phyloP scores from a whole-genome alignment of 2,329 filamentous ascomycete species.

The Arthrinium puccinioides region DNA sequence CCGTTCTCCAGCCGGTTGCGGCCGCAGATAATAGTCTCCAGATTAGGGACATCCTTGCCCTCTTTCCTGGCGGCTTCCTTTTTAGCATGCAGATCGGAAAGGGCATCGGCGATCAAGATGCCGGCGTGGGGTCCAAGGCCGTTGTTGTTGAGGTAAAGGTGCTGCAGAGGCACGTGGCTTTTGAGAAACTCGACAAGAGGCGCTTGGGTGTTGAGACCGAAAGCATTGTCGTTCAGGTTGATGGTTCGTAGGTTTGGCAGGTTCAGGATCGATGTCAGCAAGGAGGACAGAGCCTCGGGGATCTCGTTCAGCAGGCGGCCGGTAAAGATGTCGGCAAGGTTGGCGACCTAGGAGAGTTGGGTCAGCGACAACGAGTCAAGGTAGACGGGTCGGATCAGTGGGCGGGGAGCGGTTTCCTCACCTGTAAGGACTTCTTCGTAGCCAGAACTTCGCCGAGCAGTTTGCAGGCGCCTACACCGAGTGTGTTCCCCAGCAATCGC shows the following conservation, averaged over 20 bases:
- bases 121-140: constrained; percentile 89
- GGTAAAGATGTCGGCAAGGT: constrained; percentile 97
- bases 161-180: constrained; percentile 80
- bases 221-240: constrained; percentile 96
- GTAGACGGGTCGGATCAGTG: constrained; percentile 1
- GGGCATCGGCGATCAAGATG: constrained; percentile 79
- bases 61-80: constrained; percentile 71
- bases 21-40: constrained; percentile 96
- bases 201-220: constrained; percentile 89
- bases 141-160: constrained; percentile 97
- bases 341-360: constrained; percentile 64
- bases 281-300: constrained; percentile 75
- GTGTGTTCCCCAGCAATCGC: constrained; percentile 80
- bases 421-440: constrained; percentile 76
- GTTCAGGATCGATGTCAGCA: constrained; percentile 80
- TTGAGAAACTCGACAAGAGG: constrained; percentile 89
- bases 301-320: constrained; percentile 90
- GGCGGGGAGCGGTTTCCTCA: constrained; percentile 26
- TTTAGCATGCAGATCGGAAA: constrained; percentile 73
- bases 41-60: constrained; percentile 66
- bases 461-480: constrained; percentile 83
- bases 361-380: too few relatives aligned
- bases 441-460: constrained; percentile 75
- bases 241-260: constrained; percentile 82
- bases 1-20: constrained; percentile 94